phyloP scores from a whole-genome alignment of 768 basidiomycete species.

The Pholiota conissans region DNA sequence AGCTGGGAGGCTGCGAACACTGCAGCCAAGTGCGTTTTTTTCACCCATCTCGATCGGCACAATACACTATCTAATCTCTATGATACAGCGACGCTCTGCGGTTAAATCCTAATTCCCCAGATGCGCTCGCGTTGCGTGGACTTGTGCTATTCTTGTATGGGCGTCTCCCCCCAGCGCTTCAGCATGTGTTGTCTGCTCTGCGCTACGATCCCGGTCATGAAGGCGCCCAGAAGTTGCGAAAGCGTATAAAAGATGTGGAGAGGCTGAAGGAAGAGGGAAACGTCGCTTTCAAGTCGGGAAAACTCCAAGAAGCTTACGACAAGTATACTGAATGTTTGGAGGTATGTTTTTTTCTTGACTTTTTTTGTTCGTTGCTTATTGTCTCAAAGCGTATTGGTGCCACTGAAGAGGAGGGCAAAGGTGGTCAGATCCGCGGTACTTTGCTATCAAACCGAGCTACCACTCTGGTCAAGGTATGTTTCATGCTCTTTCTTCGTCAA shows the following conservation, averaged over 20 bases:
- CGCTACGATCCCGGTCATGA: constrained; percentile 78
- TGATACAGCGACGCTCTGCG: constrained; percentile 69
- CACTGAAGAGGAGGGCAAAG: constrained; percentile 68
- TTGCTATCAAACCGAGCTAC: constrained; percentile 85
- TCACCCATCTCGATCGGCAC: not conserved
- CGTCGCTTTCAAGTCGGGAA: constrained; percentile 62
- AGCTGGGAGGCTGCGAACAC: constrained; percentile 73
- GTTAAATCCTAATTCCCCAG: constrained; percentile 70
- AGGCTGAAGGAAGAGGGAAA: constrained; percentile 87
- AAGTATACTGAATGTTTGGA: constrained; percentile 76
- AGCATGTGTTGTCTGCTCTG: constrained; percentile 71
- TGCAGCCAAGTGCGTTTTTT: constrained; percentile 66
- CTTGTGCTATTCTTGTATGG: constrained; percentile 75
- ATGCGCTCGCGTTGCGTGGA: constrained; percentile 76
- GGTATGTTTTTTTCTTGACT: constrained; percentile 33
- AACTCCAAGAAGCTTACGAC: constrained; percentile 59
- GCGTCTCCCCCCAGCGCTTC: constrained; percentile 68
- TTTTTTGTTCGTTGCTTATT: not conserved
- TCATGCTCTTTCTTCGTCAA: not conserved
- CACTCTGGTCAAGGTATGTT: constrained; percentile 67
- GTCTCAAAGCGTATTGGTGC: constrained; percentile 61
- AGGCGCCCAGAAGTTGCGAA: constrained; percentile 67
- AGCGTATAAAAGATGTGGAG: constrained; percentile 82
- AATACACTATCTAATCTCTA: not conserved
- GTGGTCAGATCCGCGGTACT: constrained; percentile 80